Percentiles rank a stretch among this genome's conserved stretches.
Evolutionary conservation across 2,329 filamentous ascomycete species (phyloP).

Genomic region (Penicillium sp.): DNA sequence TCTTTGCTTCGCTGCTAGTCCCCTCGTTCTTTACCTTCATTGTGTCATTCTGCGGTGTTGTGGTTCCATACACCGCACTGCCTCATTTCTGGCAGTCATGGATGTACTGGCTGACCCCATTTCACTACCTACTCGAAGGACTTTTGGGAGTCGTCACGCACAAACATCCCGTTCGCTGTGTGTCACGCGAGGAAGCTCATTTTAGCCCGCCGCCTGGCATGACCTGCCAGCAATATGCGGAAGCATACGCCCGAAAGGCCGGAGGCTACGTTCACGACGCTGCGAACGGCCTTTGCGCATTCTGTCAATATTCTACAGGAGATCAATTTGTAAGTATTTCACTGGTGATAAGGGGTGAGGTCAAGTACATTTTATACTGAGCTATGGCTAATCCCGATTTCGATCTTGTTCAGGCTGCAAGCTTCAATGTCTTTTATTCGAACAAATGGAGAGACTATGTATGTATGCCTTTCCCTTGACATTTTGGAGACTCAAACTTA

Average conservation of each 20-base stretch:
- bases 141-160: conserved; percentile 58
- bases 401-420: conserved; percentile 32
- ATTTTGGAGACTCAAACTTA: background rate
- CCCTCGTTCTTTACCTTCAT: conserved; percentile 68
- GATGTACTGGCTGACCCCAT: conserved; percentile 68
- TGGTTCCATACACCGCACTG: conserved; percentile 64
- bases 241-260: conserved; percentile 50
- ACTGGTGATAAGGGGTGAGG: too few species aligned
- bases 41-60: conserved; percentile 70
- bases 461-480: conserved; percentile 24
- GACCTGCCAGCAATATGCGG: conserved; percentile 60
- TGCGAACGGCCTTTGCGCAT: conserved; percentile 59
- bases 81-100: conserved; percentile 63
- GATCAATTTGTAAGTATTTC: conserved; percentile 60
- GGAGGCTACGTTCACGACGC: conserved; percentile 62
- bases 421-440: conserved; percentile 60
- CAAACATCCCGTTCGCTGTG: conserved; percentile 56
- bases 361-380: too few species aligned
- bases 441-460: conserved; percentile 65
- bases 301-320: conserved; percentile 61
- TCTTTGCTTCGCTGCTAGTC: conserved; percentile 64
- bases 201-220: conserved; percentile 59
- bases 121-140: conserved; percentile 64
- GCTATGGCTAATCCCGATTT: too few species aligned
- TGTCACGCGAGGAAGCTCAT: conserved; percentile 56